Base-by-base conservation (phyloP, 208 protist genomes). In the Leishmania turanica region DNA sequence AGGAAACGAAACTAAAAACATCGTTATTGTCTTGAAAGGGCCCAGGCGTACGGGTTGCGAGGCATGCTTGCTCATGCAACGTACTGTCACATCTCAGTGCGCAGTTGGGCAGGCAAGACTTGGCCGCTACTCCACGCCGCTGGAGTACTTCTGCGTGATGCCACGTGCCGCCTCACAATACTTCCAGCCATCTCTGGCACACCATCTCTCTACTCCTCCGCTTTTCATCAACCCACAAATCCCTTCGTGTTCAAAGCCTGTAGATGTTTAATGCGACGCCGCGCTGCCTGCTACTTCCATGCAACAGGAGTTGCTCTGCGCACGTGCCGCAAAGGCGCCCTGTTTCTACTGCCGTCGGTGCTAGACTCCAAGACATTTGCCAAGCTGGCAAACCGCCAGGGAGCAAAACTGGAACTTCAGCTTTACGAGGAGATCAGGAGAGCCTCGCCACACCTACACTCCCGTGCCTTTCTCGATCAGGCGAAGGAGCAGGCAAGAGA, bases 291-390 rank as follows among this genome's bases (percentile, higher is more conserved):
- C 45, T 78, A 40, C 60, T 53, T 70, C 37, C 7, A 65, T 58
- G 65, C 42, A 34, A 69, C 54, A 68, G 8, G 53, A 54, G 42
- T 73, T 77, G 42, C 60, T 65, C 60, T 69, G n/a, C 56, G 13
- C 27, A 66, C 24, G 21, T 58, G 8, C 76, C 71, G 75, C 69
- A 42, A 65, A 9, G 62, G 34, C 1, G 53, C 90, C 40, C 80
- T 97, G 72, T 97, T 96, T 84, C 75, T 84, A 40, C 49, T 97
- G 13, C 91, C 92, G 34, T 97, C 90, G 9, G 82, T 98, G 27
- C 91, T 96, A 85, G 93, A 97, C 78, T 88, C 87, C 40, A 80
- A 77, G 21, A 88, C 88, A 7, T 96, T 98, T 83, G 88, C 90
- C 27, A 83, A 51, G 3, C 87, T 96, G 58, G 95, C 91, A 64